Conservation (phyloP, 176 grass and related monocot genomes). For the Metroxylon sagu region DNA sequence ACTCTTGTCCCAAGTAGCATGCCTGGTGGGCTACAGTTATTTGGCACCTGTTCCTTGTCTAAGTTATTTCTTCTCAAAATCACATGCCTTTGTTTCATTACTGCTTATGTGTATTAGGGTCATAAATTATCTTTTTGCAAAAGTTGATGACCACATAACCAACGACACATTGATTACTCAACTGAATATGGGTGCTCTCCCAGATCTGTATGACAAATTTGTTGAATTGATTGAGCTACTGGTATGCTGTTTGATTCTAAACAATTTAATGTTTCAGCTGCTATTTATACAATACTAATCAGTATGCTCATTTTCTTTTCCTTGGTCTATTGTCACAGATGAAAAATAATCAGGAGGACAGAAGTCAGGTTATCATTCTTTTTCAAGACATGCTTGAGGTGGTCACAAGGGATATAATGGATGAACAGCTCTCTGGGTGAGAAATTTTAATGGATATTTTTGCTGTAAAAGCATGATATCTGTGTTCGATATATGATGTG, state of each 20-base stretch:
- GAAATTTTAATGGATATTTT: neutral
- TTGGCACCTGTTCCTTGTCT: too few relatives aligned
- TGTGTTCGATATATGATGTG: too few relatives aligned
- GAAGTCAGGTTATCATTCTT: constrained; percentile 62
- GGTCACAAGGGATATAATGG: constrained; percentile 93
- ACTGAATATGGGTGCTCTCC: constrained; percentile 61
- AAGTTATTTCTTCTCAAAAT: too few relatives aligned
- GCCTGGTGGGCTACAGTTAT: too few relatives aligned
- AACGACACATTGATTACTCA: constrained; percentile 20
- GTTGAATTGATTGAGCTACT: constrained; percentile 63
- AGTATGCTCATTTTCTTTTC: neutral
- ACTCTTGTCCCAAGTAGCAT: too few relatives aligned
- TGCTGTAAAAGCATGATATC: too few relatives aligned
- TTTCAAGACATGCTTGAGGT: constrained; percentile 95
- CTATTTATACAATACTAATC: too few relatives aligned
- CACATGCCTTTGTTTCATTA: neutral
- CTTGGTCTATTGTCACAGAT: constrained; percentile 27
- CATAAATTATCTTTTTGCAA: constrained; percentile 56
- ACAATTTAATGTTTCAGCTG: neutral
- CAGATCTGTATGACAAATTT: constrained; percentile 65
- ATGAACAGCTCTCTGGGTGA: constrained; percentile 56
- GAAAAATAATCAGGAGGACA: constrained; percentile 57
- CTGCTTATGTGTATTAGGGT: constrained; percentile 37
- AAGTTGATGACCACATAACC: constrained; percentile 42
- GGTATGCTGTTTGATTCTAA: constrained; percentile 42